Evolutionary conservation across 1,139 yeast species (phyloP).

Genomic region (Kurtzmaniella quercitrusa): DNA sequence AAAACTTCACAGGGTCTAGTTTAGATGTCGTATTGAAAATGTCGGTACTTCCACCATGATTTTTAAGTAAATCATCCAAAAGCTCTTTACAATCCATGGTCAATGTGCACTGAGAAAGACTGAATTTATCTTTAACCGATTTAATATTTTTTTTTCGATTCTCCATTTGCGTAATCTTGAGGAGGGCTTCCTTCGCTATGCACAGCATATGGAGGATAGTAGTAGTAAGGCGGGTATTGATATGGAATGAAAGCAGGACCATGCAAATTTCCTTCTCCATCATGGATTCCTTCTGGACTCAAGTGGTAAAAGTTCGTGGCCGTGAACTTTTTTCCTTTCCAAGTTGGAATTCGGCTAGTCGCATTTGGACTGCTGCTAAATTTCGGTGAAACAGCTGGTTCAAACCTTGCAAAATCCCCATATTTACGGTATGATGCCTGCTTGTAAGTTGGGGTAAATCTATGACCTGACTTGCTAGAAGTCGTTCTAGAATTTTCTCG

Average conservation of each 20-base stretch:
- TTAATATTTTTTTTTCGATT: background rate
- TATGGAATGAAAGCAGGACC: background rate
- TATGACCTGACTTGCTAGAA: background rate
- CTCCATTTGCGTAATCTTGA: background rate
- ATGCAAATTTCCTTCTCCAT: background rate
- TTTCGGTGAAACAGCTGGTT: background rate
- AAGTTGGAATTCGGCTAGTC: background rate
- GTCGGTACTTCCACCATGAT: background rate
- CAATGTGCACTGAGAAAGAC: background rate
- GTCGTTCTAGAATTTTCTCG: background rate
- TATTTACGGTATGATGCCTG: background rate
- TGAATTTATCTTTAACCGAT: background rate
- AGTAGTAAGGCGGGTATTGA: constrained; percentile 1
- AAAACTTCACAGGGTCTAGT: constrained; percentile 3
- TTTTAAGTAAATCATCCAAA: constrained; percentile 1
- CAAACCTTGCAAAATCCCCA: background rate
- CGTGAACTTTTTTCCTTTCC: background rate
- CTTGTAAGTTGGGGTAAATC: background rate
- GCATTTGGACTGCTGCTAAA: background rate
- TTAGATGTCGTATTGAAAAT: background rate
- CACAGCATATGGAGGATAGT: background rate
- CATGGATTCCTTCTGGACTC: background rate
- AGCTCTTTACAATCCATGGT: background rate
- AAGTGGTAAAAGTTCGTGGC: background rate
- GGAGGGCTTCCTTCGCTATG: background rate